Conservation (phyloP, 306 rosid genomes). For the Carpinus fangiana region DNA sequence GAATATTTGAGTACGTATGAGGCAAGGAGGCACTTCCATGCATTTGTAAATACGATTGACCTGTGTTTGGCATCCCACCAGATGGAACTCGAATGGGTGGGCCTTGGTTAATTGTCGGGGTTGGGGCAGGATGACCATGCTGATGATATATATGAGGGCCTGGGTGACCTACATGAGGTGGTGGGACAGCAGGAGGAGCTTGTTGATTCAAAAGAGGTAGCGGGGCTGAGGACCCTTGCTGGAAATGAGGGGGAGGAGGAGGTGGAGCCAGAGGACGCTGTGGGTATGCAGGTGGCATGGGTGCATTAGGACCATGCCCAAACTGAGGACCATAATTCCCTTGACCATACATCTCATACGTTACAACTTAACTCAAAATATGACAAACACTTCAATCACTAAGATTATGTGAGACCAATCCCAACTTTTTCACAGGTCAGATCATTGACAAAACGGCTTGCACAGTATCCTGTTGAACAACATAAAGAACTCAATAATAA, state of each 20-base stretch:
- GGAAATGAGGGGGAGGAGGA: slow-evolving; percentile 26
- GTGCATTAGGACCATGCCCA: slow-evolving; percentile 48
- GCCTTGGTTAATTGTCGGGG: slow-evolving; percentile 31
- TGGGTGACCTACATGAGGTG: slow-evolving; percentile 41
- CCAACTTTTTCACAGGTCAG: slow-evolving; percentile 25
- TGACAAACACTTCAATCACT: slow-evolving; percentile 21
- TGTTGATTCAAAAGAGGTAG: slow-evolving; percentile 31
- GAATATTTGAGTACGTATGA: slow-evolving; percentile 30
- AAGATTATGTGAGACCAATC: slow-evolving; percentile 15
- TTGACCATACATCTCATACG: slow-evolving; percentile 63
- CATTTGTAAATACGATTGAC: slow-evolving; percentile 46
- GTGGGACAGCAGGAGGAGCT: slow-evolving; percentile 28
- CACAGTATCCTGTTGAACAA: not conserved
- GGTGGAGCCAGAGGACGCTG: slow-evolving; percentile 41
- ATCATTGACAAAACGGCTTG: slow-evolving; percentile 19
- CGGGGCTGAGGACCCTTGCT: slow-evolving; percentile 28
- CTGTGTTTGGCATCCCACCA: slow-evolving; percentile 35
- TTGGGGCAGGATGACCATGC: slow-evolving; percentile 42
- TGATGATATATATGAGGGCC: slow-evolving; percentile 46
- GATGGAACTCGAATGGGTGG: slow-evolving; percentile 39
- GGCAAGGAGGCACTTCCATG: slow-evolving; percentile 48
- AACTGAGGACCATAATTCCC: slow-evolving; percentile 48
- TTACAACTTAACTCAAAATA: slow-evolving; percentile 9
- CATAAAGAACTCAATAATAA: not conserved
- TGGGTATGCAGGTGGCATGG: slow-evolving; percentile 46